These are phyloP conservation scores for Cystobasidiopsis lactophilus DNA, from an alignment of 768 basidiomycete genomes.

Conservation along the genomic window DNA sequence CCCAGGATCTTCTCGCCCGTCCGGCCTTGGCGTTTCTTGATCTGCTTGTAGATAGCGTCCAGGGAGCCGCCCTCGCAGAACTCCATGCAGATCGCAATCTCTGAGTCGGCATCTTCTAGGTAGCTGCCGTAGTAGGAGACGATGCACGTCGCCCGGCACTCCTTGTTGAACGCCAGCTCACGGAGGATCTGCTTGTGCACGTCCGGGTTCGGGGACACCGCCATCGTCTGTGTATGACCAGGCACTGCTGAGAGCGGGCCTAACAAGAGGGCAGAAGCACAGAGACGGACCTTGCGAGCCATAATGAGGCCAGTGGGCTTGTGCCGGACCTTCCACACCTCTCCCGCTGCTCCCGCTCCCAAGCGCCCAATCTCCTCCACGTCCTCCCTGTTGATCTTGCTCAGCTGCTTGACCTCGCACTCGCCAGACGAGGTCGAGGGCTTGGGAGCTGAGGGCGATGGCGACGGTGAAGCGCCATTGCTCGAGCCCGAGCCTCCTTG, in stretches of 20 bases:
- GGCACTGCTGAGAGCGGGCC: too few species aligned
- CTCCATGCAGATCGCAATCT: conserved; percentile 93
- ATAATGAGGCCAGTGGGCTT: conserved; percentile 54
- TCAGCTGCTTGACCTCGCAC: background rate
- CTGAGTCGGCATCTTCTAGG: conserved; percentile 34
- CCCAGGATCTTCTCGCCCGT: conserved; percentile 76
- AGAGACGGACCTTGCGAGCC: conserved; percentile 49
- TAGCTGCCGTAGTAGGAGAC: conserved; percentile 77
- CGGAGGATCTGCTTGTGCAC: conserved; percentile 57
- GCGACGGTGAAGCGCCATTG: background rate
- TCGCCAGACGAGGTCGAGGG: background rate
- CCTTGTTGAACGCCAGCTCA: conserved; percentile 72
- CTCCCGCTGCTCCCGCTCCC: conserved; percentile 89
- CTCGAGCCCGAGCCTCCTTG: background rate
- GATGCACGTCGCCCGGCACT: conserved; percentile 66
- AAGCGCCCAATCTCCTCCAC: conserved; percentile 31
- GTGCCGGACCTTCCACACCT: conserved; percentile 81
- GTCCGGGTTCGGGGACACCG: conserved; percentile 67
- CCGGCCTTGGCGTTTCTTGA: conserved; percentile 51
- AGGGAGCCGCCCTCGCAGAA: conserved; percentile 66
- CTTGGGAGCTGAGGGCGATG: background rate
- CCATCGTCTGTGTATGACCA: conserved; percentile 38
- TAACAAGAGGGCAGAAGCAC: background rate
- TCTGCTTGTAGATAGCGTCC: conserved; percentile 65
- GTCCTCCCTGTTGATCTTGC: background rate